These are phyloP conservation scores for Alternaria consortialis DNA, from an alignment of 2,329 filamentous ascomycete genomes.

Conservation along the genomic window DNA sequence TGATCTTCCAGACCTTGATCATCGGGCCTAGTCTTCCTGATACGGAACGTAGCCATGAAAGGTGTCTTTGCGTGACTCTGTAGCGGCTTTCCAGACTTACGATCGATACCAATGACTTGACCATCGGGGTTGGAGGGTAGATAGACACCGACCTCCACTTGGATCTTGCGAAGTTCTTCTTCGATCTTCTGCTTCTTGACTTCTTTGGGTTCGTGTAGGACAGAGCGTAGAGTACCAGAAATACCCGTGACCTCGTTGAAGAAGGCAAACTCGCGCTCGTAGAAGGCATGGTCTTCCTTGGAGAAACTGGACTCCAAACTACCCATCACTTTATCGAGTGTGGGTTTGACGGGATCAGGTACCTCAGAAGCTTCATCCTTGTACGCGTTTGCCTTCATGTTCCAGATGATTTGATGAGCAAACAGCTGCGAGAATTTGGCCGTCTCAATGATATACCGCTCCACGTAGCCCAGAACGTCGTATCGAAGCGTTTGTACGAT, in stretches of 20 bases:
- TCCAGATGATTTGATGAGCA: conserved; percentile 99
- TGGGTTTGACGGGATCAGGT: conserved; percentile 93
- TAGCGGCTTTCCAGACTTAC: conserved; percentile 95
- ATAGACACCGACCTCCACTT: conserved; percentile 96
- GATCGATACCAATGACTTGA: conserved; percentile 95
- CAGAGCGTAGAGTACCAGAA: conserved; percentile 93
- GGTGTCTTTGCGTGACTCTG: conserved; percentile 98
- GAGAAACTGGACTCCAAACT: conserved; percentile 86
- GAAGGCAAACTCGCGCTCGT: conserved; percentile 95
- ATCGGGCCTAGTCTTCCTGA: conserved; percentile 76
- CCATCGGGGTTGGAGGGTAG: conserved; percentile 96
- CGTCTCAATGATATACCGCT: conserved; percentile 95
- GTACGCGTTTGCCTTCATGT: conserved; percentile 99
- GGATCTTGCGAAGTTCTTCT: conserved; percentile 95
- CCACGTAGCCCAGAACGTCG: conserved; percentile 91
- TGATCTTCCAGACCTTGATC: conserved; percentile 36
- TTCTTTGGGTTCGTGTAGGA: conserved; percentile 89
- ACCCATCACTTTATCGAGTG: conserved; percentile 86
- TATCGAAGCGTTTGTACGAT: conserved; percentile 96
- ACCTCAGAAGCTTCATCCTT: conserved; percentile 94
- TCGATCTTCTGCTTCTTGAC: conserved; percentile 99
- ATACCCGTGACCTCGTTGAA: conserved; percentile 96
- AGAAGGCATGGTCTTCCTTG: conserved; percentile 80
- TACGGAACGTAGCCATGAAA: conserved; percentile 98
- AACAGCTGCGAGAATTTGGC: conserved; percentile 98